phyloP scores from a whole-genome alignment of 331 rosid species.

The Pyracantha coccinea region DNA sequence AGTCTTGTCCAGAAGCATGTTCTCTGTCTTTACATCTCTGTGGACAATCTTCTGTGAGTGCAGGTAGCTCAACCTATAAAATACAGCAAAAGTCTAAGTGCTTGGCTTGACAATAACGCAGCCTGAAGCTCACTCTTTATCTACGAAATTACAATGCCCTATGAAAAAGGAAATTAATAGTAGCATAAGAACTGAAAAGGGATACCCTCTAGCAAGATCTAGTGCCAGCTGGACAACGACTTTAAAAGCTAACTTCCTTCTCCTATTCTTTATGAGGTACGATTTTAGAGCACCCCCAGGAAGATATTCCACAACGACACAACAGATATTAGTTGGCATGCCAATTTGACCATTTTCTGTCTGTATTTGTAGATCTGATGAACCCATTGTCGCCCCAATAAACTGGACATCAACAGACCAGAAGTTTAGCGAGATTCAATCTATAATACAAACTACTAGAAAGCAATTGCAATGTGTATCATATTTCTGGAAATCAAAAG shows the following conservation, averaged over 20 bases:
- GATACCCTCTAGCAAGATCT: conserved; percentile 98
- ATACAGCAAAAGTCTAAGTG: conserved; percentile 12
- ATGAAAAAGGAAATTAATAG: neutral
- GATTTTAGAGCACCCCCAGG: conserved; percentile 80
- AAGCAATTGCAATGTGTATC: neutral
- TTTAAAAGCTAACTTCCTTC: conserved; percentile 86
- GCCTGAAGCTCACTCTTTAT: neutral
- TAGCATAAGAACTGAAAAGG: neutral
- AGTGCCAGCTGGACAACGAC: conserved; percentile 88
- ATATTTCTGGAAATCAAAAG: neutral
- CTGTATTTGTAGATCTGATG: conserved; percentile 88
- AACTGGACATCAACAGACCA: conserved; percentile 43
- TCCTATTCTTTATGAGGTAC: conserved; percentile 85
- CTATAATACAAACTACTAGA: neutral
- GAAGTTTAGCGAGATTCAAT: neutral
- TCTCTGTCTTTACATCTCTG: conserved; percentile 97
- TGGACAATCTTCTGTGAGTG: conserved; percentile 97
- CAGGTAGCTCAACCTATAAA: conserved; percentile 83
- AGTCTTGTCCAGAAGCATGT: conserved; percentile 87
- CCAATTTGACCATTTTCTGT: conserved; percentile 76
- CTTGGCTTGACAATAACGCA: neutral
- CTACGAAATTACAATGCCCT: conserved; percentile 14
- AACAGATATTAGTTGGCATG: conserved; percentile 86
- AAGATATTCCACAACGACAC: conserved; percentile 98
- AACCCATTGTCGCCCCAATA: conserved; percentile 96